Percentiles rank a stretch among this genome's conserved stretches.
These are phyloP conservation scores for Trichosporon ovoides DNA, from an alignment of 1,284 basidiomycete genomes.

Conservation along the genomic window DNA sequence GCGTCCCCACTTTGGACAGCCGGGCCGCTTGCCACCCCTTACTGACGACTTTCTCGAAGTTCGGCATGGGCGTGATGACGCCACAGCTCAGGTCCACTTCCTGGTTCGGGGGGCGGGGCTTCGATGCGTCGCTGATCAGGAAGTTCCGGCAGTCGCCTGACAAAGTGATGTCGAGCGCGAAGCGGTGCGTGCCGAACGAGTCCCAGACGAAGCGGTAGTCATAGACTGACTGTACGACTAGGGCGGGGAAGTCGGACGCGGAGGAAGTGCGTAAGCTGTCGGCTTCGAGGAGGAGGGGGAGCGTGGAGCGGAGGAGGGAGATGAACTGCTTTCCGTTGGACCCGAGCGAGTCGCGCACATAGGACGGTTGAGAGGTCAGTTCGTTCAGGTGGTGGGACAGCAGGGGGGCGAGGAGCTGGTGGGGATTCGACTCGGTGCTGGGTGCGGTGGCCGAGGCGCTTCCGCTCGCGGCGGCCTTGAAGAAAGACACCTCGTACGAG, in stretches of 20 bases:
- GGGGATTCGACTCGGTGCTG: conserved; percentile 29
- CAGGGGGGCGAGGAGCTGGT: conserved; percentile 31
- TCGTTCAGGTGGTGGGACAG: conserved; percentile 41
- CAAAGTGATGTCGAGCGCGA: conserved; percentile 26
- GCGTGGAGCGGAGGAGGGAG: conserved; percentile 30
- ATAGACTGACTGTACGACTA: conserved; percentile 25
- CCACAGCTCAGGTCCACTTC: conserved; percentile 24
- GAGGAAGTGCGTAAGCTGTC: too few relatives aligned
- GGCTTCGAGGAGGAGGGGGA: conserved; percentile 31
- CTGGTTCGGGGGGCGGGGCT: conserved; percentile 5
- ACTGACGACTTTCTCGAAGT: conserved; percentile 15
- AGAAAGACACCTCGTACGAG: conserved; percentile 42
- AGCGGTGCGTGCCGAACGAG: conserved; percentile 17
- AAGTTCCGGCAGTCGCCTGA: conserved; percentile 11
- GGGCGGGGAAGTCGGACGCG: conserved; percentile 16
- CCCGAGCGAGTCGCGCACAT: conserved; percentile 1
- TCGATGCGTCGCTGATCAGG: conserved; percentile 29
- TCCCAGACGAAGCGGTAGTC: conserved; percentile 36
- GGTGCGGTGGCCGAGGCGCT: too few relatives aligned
- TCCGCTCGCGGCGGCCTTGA: conserved; percentile 1
- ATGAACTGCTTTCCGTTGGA: conserved; percentile 30
- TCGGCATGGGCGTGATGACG: conserved; percentile 23
- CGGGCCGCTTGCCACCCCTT: conserved; percentile 23
- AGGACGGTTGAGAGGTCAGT: conserved; percentile 18
- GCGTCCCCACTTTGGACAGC: conserved; percentile 14